Percentiles rank a stretch among this genome's conserved stretches.
Evolutionary conservation across 2,329 filamentous ascomycete genomes (phyloP).

Genomic region (Aureobasidium leucospermi): DNA sequence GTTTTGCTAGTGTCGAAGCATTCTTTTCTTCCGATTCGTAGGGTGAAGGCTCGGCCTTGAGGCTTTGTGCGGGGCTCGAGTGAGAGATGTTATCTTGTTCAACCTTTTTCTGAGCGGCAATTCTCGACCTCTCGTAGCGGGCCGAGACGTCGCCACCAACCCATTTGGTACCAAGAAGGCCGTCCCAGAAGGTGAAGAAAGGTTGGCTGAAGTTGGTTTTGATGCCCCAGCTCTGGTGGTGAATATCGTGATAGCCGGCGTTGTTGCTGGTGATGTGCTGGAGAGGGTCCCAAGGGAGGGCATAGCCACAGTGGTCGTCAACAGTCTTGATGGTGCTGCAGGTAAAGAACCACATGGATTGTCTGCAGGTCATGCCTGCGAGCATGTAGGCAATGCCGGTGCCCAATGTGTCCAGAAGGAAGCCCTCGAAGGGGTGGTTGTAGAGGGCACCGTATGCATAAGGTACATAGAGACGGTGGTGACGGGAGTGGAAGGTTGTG

Average conservation of each 20-base stretch:
- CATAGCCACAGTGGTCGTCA: slow-evolving; percentile 94
- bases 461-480: slow-evolving; percentile 94
- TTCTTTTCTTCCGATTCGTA: slow-evolving; percentile 22
- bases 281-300: slow-evolving; percentile 90
- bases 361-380: slow-evolving; percentile 73
- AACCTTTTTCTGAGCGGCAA: slow-evolving; percentile 50
- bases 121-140: slow-evolving; percentile 51
- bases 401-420: slow-evolving; percentile 84
- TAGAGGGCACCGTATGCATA: slow-evolving; percentile 96
- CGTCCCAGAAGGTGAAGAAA: slow-evolving; percentile 57
- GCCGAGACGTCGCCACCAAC: slow-evolving; percentile 57
- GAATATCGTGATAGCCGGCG: slow-evolving; percentile 92
- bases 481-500: slow-evolving; percentile 84
- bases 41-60: slow-evolving; percentile 14
- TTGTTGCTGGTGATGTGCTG: slow-evolving; percentile 93
- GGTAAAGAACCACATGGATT: slow-evolving; percentile 84
- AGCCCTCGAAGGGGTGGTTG: slow-evolving; percentile 92
- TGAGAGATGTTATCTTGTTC: slow-evolving; percentile 30
- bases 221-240: slow-evolving; percentile 98
- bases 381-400: slow-evolving; percentile 77
- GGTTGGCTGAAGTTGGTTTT: slow-evolving; percentile 73
- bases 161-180: slow-evolving; percentile 74
- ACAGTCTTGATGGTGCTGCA: slow-evolving; percentile 91
- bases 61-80: slow-evolving; percentile 4
- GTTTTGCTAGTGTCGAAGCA: slow-evolving; percentile 20